Evolutionary conservation across 2,329 filamentous ascomycete species (phyloP).

Genomic region (Dactylellina drechsleri): DNA sequence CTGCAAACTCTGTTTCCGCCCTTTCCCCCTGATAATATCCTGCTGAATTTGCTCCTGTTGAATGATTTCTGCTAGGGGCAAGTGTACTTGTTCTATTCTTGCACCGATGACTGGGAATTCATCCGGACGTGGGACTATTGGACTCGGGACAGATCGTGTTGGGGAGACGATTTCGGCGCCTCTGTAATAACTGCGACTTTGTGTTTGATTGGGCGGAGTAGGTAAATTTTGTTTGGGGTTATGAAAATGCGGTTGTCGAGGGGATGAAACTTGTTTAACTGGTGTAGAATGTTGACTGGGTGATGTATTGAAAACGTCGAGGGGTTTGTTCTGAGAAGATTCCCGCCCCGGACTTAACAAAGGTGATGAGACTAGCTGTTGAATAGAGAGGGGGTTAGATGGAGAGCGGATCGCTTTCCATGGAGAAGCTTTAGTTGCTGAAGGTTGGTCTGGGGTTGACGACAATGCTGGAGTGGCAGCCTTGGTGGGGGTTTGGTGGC

Average conservation of each 20-base stretch:
- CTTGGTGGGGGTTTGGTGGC: slow-evolving; percentile 13
- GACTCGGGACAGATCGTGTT: neutral
- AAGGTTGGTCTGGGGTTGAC: slow-evolving; percentile 21
- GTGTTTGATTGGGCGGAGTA: slow-evolving; percentile 25
- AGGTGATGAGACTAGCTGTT: slow-evolving; percentile 31
- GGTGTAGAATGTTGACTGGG: slow-evolving; percentile 26
- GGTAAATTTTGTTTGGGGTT: slow-evolving; percentile 32
- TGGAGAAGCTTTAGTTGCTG: slow-evolving; percentile 31
- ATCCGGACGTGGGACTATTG: slow-evolving; percentile 20
- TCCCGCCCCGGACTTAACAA: slow-evolving; percentile 24
- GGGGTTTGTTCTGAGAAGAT: slow-evolving; percentile 8
- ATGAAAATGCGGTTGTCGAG: slow-evolving; percentile 18
- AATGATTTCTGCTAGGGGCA: slow-evolving; percentile 88
- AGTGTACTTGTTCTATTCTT: slow-evolving; percentile 62
- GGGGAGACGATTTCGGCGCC: slow-evolving; percentile 34
- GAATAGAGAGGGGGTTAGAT: slow-evolving; percentile 44
- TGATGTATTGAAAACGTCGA: slow-evolving; percentile 25
- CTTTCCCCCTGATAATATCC: slow-evolving; percentile 80
- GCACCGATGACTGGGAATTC: slow-evolving; percentile 39
- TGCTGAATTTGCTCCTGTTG: slow-evolving; percentile 87
- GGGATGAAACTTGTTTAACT: slow-evolving; percentile 26
- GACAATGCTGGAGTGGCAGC: neutral
- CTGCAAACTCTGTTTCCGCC: slow-evolving; percentile 85
- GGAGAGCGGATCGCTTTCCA: slow-evolving; percentile 48
- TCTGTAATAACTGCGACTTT: slow-evolving; percentile 42